Evolutionary conservation across 352 stramenopile species (phyloP).

Genomic region (Globisporangium lucens): DNA sequence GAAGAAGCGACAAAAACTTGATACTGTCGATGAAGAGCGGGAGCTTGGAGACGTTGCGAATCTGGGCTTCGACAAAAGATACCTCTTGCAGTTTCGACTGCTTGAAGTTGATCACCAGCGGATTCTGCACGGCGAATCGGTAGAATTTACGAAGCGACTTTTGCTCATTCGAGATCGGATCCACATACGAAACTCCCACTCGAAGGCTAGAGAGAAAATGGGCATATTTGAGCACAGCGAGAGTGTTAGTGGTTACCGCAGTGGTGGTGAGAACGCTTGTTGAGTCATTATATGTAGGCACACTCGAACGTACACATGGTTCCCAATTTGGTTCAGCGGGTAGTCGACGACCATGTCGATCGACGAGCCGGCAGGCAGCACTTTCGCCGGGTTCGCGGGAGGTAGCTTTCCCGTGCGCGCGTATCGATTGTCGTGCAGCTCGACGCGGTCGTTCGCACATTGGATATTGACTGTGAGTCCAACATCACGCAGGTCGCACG

Average conservation of each 20-base stretch:
- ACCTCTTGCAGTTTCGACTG: constrained; percentile 51
- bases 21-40: constrained; percentile 81
- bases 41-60: constrained; percentile 80
- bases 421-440: constrained; percentile 77
- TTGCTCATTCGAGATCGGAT: constrained; percentile 69
- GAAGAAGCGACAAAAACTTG: constrained; percentile 58
- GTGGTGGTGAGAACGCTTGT: not conserved
- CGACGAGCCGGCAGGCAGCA: constrained; percentile 65
- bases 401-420: constrained; percentile 61
- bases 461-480: constrained; percentile 84
- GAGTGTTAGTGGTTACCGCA: not conserved
- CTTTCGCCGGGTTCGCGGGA: constrained; percentile 70
- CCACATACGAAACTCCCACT: constrained; percentile 73
- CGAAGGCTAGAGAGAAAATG: constrained; percentile 33
- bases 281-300: not conserved
- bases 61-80: constrained; percentile 73
- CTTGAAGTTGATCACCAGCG: constrained; percentile 85
- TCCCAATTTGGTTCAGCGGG: constrained; percentile 85
- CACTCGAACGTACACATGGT: constrained; percentile 52
- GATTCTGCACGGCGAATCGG: constrained; percentile 88
- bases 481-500: constrained; percentile 73
- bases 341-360: constrained; percentile 92
- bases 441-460: constrained; percentile 74
- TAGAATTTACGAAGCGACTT: constrained; percentile 92
- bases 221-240: too few species aligned